Evolutionary conservation across 2,329 filamentous ascomycete genomes (phyloP), one percentile per base, ranked within the genome.

Genomic region (Cercospora sojina): DNA sequence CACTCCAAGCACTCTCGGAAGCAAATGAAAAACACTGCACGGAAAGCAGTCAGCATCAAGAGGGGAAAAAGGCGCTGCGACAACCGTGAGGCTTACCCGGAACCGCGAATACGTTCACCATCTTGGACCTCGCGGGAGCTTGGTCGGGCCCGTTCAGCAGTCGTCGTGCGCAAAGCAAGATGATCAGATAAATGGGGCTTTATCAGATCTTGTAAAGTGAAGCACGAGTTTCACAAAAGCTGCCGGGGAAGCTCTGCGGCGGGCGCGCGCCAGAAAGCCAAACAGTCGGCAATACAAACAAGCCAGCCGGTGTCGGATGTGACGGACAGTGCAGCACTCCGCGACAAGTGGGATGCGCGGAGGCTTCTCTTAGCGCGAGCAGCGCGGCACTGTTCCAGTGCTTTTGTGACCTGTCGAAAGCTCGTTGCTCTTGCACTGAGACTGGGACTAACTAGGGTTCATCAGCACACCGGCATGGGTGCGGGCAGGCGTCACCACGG

Each of bases 1-100:
- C 90, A 91, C 82, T 96, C 92, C 57, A 96, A 82, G 49, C 88
- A 88, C 81, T 96, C 93, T 75, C 93, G 88, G 77, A 96, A 95
- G 80, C 91, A 89, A 77, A 97, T 91, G 82, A 97, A 93, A 82
- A 96, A 96, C 64, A 96, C 87, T 84, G 68, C 18, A 43, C 10
- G 27, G 10, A 18, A 8, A 2, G 25, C 60, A 29, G 61, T 69
- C 61, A 64, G 55, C 38, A 27, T 35, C 25, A 16, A 53, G 20
- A 31, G 29, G 3, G 6, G 16, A 8, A 38, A n/a, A 38, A 9
- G 23, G 47, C 6, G 31, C 51, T 38, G 25, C 49, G 49, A 20
- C 23, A 13, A 12, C 12, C 7, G n/a, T 13, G 8, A 23, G 12
- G 67, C 71, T 41, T 65, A 86, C 84, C 81, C 70, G 90, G 90